Evolutionary conservation across 441 rosid species (phyloP), one percentile per base, ranked within the genome.

Genomic region (Gossypium davidsonii): DNA sequence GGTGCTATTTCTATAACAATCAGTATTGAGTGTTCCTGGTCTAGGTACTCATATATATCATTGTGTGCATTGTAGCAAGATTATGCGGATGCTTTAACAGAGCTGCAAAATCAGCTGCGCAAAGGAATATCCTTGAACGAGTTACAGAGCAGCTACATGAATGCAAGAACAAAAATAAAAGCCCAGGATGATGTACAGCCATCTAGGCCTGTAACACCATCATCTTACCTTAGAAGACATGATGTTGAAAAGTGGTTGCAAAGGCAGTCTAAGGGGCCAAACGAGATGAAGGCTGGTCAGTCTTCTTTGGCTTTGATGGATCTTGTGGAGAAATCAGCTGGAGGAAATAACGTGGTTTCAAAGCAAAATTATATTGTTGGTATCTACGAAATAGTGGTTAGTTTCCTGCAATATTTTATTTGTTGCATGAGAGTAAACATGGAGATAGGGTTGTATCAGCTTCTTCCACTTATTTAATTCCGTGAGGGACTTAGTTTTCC

Each of bases 81-180:
- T 84, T 81, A 81, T 79, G 86, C 84, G 53, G 80, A 74, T 74
- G 91, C 91, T 61, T 28, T 84, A 74, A 80, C 77, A 79, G 91
- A 89, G 80, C 83, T 90, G 34, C 90, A 86, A 73, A 60, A 61
- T 51, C 86, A 83, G 72, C 84, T 88, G 55, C 71, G 77, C n/a
- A 83, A 78, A 62, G 90, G 87, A 74, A 72, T 85, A 64, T 74
- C 87, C 72, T 77, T 89, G 79, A 80, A 85, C 14, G 87, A 85
- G 67, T 74, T 79, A 31, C 80, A 79, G 56, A 77, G 78, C 49
- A 79, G 78, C 74, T 70, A 74, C 74, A 75, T 56, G 39, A 56
- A 65, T 58, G 58, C 78, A 56, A 67, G 75, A 65, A 70, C 79
- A 66, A 81, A 77, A 74, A 20, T 61, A 25, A 68, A 60, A 39